These are phyloP conservation scores for Colletotrichum karsti DNA, from an alignment of 2,329 filamentous ascomycete genomes.

Conservation along the genomic window DNA sequence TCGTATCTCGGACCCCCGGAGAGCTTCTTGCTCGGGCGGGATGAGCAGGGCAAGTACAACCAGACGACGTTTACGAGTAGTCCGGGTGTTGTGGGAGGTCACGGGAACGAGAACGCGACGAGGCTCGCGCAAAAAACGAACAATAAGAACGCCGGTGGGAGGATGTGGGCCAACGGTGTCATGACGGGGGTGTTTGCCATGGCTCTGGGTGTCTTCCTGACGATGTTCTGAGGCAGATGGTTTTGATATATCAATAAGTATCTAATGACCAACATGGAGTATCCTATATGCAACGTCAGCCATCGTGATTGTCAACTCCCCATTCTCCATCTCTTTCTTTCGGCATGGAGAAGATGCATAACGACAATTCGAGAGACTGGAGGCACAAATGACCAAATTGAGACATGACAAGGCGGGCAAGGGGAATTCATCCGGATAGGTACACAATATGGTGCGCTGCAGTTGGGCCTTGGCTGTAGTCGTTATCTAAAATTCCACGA, in stretches of 20 bases:
- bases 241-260: neutral
- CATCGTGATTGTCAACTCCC: too few species aligned
- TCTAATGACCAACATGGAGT: too few species aligned
- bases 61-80: conserved; percentile 46
- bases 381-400: too few species aligned
- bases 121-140: neutral
- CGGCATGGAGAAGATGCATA: too few species aligned
- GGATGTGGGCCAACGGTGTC: neutral
- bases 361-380: too few species aligned
- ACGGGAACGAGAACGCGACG: conserved; percentile 5
- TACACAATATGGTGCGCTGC: too few species aligned
- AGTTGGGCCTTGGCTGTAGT: too few species aligned
- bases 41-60: conserved; percentile 44
- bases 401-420: too few species aligned
- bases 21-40: conserved; percentile 56
- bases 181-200: neutral
- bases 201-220: neutral
- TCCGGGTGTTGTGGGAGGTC: conserved; percentile 22
- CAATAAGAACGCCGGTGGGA: neutral
- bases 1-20: conserved; percentile 67
- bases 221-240: neutral
- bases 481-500: too few species aligned
- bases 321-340: too few species aligned
- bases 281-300: too few species aligned
- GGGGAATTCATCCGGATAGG: too few species aligned